These are phyloP conservation scores for Pichia sp. DNA, from an alignment of 1,139 yeast genomes.

Conservation along the genomic window DNA sequence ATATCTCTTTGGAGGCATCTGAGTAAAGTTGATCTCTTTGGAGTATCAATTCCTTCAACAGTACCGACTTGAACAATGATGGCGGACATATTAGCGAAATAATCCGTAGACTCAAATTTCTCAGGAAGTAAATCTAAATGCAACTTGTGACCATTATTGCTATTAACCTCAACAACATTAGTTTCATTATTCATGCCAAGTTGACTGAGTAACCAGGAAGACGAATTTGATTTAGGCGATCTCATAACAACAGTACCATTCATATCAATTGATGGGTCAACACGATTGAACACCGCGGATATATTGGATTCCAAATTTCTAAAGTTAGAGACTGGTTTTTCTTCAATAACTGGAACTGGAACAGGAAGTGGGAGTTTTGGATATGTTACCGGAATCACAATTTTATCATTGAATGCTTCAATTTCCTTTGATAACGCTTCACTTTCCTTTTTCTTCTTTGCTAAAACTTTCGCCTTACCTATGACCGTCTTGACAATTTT, in stretches of 20 bases:
- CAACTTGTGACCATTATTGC: conserved; percentile 1
- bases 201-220: conserved; percentile 14
- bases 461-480: conserved; percentile 31
- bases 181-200: conserved; percentile 1
- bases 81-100: conserved; percentile 41
- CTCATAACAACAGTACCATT: conserved; percentile 11
- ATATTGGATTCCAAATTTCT: not conserved
- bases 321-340: not conserved
- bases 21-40: conserved; percentile 27
- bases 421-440: conserved; percentile 46
- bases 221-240: not conserved
- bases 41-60: conserved; percentile 25
- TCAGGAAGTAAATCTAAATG: conserved; percentile 43
- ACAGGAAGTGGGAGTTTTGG: not conserved
- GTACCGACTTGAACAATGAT: conserved; percentile 49
- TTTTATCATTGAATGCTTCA: conserved; percentile 29
- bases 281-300: not conserved
- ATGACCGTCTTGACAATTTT: conserved; percentile 31
- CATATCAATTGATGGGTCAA: conserved; percentile 4
- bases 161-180: not conserved
- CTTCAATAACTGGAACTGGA: not conserved
- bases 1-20: conserved; percentile 36
- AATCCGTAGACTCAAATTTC: conserved; percentile 36
- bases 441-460: conserved; percentile 32
- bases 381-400: conserved; percentile 23